Evolutionary conservation across 352 stramenopile species (phyloP).

Genomic region (Phytophthora sp.): DNA sequence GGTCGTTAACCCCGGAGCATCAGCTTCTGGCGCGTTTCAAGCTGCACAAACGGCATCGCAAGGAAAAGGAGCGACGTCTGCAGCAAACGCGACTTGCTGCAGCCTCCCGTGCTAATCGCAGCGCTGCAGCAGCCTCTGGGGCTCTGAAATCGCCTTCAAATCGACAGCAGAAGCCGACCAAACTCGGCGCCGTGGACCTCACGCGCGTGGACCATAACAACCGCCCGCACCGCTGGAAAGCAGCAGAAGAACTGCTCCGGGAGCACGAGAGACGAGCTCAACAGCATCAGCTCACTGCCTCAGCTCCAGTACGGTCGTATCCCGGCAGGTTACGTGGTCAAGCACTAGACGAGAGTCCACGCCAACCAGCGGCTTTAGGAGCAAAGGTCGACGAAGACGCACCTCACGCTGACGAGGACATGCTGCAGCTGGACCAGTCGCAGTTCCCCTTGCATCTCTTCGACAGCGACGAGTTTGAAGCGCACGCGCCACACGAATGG

Average conservation of each 20-base stretch:
- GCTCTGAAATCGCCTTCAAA: conserved; percentile 2
- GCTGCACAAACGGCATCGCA: conserved; percentile 80
- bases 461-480: conserved; percentile 89
- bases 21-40: conserved; percentile 76
- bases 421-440: conserved; percentile 91
- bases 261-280: conserved; percentile 70
- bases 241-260: conserved; percentile 59
- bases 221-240: conserved; percentile 86
- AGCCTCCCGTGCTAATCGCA: conserved; percentile 34
- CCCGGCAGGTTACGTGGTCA: conserved; percentile 62
- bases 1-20: conserved; percentile 48
- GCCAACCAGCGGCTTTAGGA: neutral
- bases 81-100: conserved; percentile 54
- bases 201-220: conserved; percentile 88
- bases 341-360: conserved; percentile 13
- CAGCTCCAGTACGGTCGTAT: conserved; percentile 60
- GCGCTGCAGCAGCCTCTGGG: conserved; percentile 8
- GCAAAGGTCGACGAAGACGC: neutral
- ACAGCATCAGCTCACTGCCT: conserved; percentile 60
- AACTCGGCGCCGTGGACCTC: conserved; percentile 36
- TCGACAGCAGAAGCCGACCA: conserved; percentile 25
- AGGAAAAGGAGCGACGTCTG: conserved; percentile 68
- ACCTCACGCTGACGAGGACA: conserved; percentile 56
- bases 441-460: conserved; percentile 92
- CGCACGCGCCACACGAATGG: conserved; percentile 77